phyloP scores from a whole-genome alignment of 2,329 filamentous ascomycete species.

The Fusarium sp. region DNA sequence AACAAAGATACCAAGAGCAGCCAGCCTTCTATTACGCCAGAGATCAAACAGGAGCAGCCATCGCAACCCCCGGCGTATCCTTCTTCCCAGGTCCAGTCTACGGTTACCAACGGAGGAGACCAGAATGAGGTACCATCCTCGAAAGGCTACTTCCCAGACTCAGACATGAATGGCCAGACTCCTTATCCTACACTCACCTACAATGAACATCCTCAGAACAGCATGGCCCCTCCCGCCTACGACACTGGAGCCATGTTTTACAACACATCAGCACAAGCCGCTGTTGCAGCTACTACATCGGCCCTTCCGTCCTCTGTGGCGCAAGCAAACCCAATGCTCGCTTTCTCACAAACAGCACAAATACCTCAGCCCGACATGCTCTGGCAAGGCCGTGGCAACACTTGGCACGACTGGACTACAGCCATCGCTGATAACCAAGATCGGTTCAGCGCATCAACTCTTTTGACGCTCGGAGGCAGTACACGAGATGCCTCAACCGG shows the following conservation, averaged over 20 bases:
- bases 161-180: slow-evolving; percentile 47
- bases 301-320: slow-evolving; percentile 44
- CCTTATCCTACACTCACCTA: slow-evolving; percentile 54
- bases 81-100: slow-evolving; percentile 29
- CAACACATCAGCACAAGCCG: slow-evolving; percentile 41
- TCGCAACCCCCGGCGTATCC: slow-evolving; percentile 46
- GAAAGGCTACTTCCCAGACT: slow-evolving; percentile 53
- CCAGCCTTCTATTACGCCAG: slow-evolving; percentile 28
- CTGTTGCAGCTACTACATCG: slow-evolving; percentile 40
- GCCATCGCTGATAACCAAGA: slow-evolving; percentile 66
- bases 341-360: slow-evolving; percentile 59
- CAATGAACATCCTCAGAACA: slow-evolving; percentile 46
- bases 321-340: slow-evolving; percentile 56
- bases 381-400: slow-evolving; percentile 58
- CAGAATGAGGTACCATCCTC: slow-evolving; percentile 40
- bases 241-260: slow-evolving; percentile 53
- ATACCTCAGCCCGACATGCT: slow-evolving; percentile 52
- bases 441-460: slow-evolving; percentile 64
- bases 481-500: slow-evolving; percentile 38
- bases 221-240: slow-evolving; percentile 45
- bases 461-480: slow-evolving; percentile 62
- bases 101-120: slow-evolving; percentile 24
- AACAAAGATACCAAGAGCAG: slow-evolving; percentile 49
- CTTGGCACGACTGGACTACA: slow-evolving; percentile 70
- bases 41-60: slow-evolving; percentile 58